Evolutionary conservation across 139 green algal genomes (phyloP), one percentile per base, ranked within the genome.

Genomic region (Helicosporidium sp.): DNA sequence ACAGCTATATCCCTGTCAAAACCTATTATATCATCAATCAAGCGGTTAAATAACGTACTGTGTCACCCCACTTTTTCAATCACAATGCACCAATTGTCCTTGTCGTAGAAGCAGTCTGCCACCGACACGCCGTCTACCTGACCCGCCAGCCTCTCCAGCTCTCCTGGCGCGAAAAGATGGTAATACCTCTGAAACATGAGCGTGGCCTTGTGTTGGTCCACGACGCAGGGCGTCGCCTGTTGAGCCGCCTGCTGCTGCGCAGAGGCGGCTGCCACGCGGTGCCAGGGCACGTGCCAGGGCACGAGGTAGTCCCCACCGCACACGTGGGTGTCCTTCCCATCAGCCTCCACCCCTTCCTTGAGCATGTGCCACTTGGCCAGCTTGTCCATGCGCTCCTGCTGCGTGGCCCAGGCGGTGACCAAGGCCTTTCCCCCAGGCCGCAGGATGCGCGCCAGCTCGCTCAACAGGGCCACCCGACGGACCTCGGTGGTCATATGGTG

Each of bases 111-210:
- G 0, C 34, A 39, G 7, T 75, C 61, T n/a, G 68, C 46, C 13
- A 87, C 35, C 0, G 26, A 5, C 1, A 57, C 59, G 0, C 59
- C 62, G 12, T 44, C 35, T 49, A 82, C 42, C 6, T 45, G 19
- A 40, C 31, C 26, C 19, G 80, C 75, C 58, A 92, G 60, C 26
- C 10, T 44, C 24, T 77, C 61, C 41, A 95, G 66, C 64, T 95
- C 85, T 13, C 68, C 76, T 22, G 57, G 25, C 16, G 64, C 65
- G 72, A 87, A 99, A 20, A 96, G 64, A 64, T 99, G 89, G 66
- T 96, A 99, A 61, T 92, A 99, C 6, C 90, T 66, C 52, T 91
- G 70, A 60, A 84, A 92, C 48, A 93, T 76, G 0, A 95, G 65
- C 0, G 74, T 58, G 8, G 64, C 48, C 59, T 95, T 95, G 13